Base-by-base conservation (phyloP, 768 basidiomycete species). In the Clitopilus passeckerianus region DNA sequence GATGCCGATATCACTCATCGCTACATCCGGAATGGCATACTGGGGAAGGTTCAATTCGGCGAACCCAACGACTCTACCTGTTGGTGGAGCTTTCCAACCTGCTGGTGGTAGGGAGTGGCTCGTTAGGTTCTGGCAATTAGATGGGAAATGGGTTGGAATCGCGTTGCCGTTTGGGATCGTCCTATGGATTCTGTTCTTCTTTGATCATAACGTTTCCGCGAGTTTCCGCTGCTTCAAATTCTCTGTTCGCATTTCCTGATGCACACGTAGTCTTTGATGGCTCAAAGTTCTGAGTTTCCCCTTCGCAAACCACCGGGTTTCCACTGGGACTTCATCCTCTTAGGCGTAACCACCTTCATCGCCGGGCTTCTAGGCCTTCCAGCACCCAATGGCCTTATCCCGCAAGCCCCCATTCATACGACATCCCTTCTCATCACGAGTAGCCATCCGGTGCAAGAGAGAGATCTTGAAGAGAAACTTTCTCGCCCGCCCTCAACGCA, bases 371-470 rank as follows among this genome's bases (percentile, higher is more conserved):
- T 95, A 7, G 92, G 92, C 16, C 70, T 94, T 5, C 93, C 93
- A 1, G 92, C 93, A 0, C 93, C 92, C 0, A 95, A 95, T 64
- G 89, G 89, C 1, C 77, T 91, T 16, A 90, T 91, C 56, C 90
- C 89, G 1, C 90, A 91, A 67, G 95, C 95, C 0, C 95, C 95
- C 1, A 90, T 95, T n/a, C 95, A 97, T 66, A 96, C 95, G 1
- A 80, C 82, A 6, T 89, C 93, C 9, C 81, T 98, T 1, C 74
- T 90, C 23, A 77, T 95, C 34, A 83, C 90, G 81, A 86, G 85
- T 0, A 71, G 64, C 1, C 68, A 73, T 10, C 41, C 59, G 1
- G 77, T 77, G 63, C 72, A 71, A n/a, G 68, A 67, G 24, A 72
- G 74, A 24, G 75, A 78, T 34, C 70, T 74, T 30, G 70, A 75